Evolutionary conservation across 2,329 filamentous ascomycete genomes (phyloP).

Genomic region (Diaporthe sp.): DNA sequence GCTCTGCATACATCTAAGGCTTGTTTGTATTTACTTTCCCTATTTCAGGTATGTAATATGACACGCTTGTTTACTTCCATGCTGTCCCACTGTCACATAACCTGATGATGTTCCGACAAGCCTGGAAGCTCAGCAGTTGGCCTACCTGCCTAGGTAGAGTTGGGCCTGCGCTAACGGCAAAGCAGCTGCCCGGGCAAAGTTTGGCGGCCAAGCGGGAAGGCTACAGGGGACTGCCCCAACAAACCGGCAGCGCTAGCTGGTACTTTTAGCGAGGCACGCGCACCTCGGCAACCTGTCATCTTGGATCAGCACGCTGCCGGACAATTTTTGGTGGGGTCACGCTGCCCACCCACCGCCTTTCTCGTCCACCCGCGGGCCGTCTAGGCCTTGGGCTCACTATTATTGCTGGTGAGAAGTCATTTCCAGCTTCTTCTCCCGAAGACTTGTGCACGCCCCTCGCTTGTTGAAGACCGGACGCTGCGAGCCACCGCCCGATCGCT

Average conservation of each 20-base stretch:
- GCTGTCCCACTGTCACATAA: background rate
- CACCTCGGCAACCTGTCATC: conserved; percentile 27
- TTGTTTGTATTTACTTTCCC: background rate
- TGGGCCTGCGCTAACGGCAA: too few relatives aligned
- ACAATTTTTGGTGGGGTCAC: conserved; percentile 27
- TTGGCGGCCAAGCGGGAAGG: conserved; percentile 15
- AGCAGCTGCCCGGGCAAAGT: background rate
- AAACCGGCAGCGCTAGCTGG: conserved; percentile 23
- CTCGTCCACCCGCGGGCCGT: background rate
- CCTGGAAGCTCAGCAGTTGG: conserved; percentile 2
- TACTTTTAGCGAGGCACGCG: conserved; percentile 23
- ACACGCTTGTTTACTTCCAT: background rate
- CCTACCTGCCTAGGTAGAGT: background rate
- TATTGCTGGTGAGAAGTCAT: background rate
- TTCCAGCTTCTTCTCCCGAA: background rate
- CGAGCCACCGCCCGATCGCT: conserved; percentile 2
- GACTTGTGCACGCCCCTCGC: conserved; percentile 11
- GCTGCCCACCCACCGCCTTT: conserved; percentile 26
- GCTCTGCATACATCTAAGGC: background rate
- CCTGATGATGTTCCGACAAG: background rate
- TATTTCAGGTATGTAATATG: background rate
- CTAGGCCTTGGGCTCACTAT: conserved; percentile 6
- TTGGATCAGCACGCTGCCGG: conserved; percentile 8
- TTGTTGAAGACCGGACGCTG: background rate
- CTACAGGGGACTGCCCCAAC: conserved; percentile 24